These are phyloP conservation scores for Eucalyptus sp. DNA, from an alignment of 345 rosid genomes.

Conservation along the genomic window DNA sequence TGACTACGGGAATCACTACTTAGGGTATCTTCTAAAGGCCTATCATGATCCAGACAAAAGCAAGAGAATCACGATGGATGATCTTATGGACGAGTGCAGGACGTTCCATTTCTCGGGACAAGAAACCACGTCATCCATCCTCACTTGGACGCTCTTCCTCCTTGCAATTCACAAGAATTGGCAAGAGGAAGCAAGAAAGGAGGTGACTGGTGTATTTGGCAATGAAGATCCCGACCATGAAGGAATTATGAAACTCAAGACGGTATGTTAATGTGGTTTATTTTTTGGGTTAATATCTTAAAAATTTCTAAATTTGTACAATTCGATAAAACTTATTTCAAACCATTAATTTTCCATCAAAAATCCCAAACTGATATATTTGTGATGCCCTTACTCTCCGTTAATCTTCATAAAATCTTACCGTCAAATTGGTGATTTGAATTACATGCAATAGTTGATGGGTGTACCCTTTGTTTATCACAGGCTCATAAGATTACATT, in stretches of 20 bases:
- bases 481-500: too few species aligned
- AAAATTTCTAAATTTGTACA: too few species aligned
- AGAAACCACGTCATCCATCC: conserved; percentile 13
- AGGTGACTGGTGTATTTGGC: conserved; percentile 13
- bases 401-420: too few species aligned
- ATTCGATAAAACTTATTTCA: too few species aligned
- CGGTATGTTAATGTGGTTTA: neutral
- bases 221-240: neutral
- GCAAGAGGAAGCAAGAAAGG: conserved; percentile 27
- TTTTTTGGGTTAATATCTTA: neutral
- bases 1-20: conserved; percentile 9
- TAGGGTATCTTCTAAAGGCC: conserved; percentile 9
- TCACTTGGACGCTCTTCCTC: conserved; percentile 22
- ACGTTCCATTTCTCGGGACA: conserved; percentile 18
- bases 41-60: neutral
- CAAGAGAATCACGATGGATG: neutral
- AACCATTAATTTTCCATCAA: too few species aligned
- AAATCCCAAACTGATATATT: too few species aligned
- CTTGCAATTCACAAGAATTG: conserved; percentile 21
- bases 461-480: neutral
- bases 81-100: conserved; percentile 34
- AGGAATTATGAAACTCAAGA: neutral
- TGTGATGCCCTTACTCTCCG: accelerated
- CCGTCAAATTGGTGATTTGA: too few species aligned
- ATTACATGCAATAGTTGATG: neutral